Base-by-base conservation (phyloP, 441 rosid genomes). In the Pelargonium myrrhifolium region DNA sequence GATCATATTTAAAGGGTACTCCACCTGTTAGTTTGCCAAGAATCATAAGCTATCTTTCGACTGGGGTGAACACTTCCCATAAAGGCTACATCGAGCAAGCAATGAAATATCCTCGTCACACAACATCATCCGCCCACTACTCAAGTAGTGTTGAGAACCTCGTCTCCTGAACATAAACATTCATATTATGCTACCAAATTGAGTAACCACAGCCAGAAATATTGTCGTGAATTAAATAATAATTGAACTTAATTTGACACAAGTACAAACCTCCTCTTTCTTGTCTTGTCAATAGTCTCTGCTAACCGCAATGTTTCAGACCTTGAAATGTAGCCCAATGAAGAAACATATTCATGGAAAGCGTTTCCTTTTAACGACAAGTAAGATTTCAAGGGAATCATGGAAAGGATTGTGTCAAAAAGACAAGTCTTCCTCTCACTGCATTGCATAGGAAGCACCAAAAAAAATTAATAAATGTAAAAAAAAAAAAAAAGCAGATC, bases 291-390 rank as follows among this genome's bases (percentile, higher is more conserved):
- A 21, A 31, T 72, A 74, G 74, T 77, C 62, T 71, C 75, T 2
- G 88, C 79, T 70, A 83, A 49, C 62, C 86, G 88, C 65, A 84
- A 83, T 68, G 85, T 72, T 81, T 86, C 90, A 11, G 85, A 79
- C 81, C 86, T 85, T 66, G 94, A 84, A 65, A 94, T 92, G 73
- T 71, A 69, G 49, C 85, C 71, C 70, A 94, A 72, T 51, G 85
- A 84, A 67, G 97, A 88, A 70, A 84, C 74, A 71, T 92, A 94
- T 71, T 94, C 98, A 49, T 83, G 81, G 62, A 83, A 83, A 61
- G 89, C 82, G 67, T 62, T 62, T 63, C 92, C 96, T 81, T 82
- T 87, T 72, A 88, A 65, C n/a, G 82, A 69, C 80, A 78, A 71
- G 74, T 70, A 77, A 68, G 81, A 80, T 79, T 87, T 83, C 59